Percentiles rank a stretch among this genome's conserved stretches.
Evolutionary conservation across 2,329 filamentous ascomycete genomes (phyloP).

Genomic region (Fusarium udum): DNA sequence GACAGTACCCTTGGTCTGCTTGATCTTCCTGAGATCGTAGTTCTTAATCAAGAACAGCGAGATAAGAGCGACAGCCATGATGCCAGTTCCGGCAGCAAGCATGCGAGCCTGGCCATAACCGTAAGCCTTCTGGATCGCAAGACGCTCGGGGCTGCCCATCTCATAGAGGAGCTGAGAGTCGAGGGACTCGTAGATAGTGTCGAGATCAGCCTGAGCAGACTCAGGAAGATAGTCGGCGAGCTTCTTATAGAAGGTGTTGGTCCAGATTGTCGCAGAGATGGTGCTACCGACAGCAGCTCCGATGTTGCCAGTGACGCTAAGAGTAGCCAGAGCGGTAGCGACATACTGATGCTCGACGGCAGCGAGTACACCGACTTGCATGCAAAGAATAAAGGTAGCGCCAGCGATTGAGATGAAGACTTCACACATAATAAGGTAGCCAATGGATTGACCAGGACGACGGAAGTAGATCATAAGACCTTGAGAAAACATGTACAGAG

Average conservation of each 20-base stretch:
- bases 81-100: conserved; percentile 51
- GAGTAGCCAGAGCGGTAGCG: conserved; percentile 44
- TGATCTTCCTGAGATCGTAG: conserved; percentile 58
- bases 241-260: conserved; percentile 49
- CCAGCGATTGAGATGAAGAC: conserved; percentile 61
- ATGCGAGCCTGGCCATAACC: conserved; percentile 61
- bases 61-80: conserved; percentile 47
- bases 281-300: conserved; percentile 44
- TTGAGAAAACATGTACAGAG: conserved; percentile 62
- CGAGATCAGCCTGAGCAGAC: conserved; percentile 47
- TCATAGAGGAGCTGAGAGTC: conserved; percentile 61
- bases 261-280: conserved; percentile 47
- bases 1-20: conserved; percentile 61
- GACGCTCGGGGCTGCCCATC: conserved; percentile 53
- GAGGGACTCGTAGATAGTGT: conserved; percentile 63
- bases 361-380: conserved; percentile 44
- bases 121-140: conserved; percentile 68
- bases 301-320: conserved; percentile 42
- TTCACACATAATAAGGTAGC: conserved; percentile 61
- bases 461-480: conserved; percentile 52
- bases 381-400: conserved; percentile 58
- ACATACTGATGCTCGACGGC: conserved; percentile 47
- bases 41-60: conserved; percentile 59
- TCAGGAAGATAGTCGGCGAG: conserved; percentile 62
- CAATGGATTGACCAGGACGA: conserved; percentile 49